phyloP scores from a whole-genome alignment of 192 early-diverging fungal species.

The Phycomyces blakesleeanus region DNA sequence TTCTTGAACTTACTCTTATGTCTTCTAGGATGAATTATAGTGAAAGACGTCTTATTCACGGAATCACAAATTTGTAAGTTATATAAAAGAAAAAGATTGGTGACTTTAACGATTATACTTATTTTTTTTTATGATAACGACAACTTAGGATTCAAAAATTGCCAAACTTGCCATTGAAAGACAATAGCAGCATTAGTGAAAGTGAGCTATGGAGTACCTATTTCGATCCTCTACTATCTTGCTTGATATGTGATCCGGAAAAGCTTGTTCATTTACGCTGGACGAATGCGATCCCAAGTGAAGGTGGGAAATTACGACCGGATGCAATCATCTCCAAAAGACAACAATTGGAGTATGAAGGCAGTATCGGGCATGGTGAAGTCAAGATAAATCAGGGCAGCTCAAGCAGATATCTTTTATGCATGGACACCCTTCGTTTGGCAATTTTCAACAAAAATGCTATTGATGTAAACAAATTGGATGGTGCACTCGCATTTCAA shows the following conservation, averaged over 20 bases:
- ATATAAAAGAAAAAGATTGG: background rate
- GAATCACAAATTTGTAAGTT: constrained; percentile 6
- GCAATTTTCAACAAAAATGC: background rate
- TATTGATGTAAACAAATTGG: background rate
- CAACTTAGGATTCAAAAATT: constrained; percentile 2
- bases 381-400: background rate
- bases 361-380: background rate
- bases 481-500: background rate
- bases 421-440: background rate
- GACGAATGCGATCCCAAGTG: background rate
- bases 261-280: background rate
- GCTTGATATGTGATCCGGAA: too few species aligned
- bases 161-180: background rate
- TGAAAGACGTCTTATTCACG: constrained; percentile 1
- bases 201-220: constrained; percentile 18
- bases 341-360: background rate
- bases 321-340: background rate
- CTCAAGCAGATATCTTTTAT: background rate
- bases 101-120: too few species aligned
- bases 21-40: background rate
- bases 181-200: background rate
- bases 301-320: background rate
- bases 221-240: background rate
- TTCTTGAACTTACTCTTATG: background rate
- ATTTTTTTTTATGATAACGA: background rate